Evolutionary conservation across 2,329 filamentous ascomycete species (phyloP), one percentile per base, ranked within the genome.

Genomic region (Dichotomopilus funicola): DNA sequence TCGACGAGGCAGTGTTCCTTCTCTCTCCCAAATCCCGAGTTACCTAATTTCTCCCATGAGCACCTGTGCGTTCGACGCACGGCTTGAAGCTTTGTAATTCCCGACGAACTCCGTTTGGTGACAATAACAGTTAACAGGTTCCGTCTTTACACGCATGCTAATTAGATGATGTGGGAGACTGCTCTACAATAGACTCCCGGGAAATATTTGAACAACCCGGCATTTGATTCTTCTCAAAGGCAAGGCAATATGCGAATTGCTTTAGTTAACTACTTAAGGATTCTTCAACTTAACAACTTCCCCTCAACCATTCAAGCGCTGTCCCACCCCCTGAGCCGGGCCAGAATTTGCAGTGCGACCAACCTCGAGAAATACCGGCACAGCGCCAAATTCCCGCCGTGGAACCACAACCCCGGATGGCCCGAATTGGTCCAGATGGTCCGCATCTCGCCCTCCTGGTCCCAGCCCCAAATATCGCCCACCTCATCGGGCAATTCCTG

Each of bases 401-500:
- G 81, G 60, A 81, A 81, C 83, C 83, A 87, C 57, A 87, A 82
- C 0, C 82, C 81, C 0, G 80, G 80, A 53, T 86, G 82, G 0
- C 83, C 83, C 27, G 76, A 84, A 13, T 72, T 72, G 56, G 78
- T 77, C 81, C 82, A 87, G 59, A 80, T 79, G 40, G 68, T 76
- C 6, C 78, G 72, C 61, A 80, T 71, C 70, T 87, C 79, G 1
- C 78, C 78, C 58, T 80, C 77, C 0, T 72, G 67, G 6, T 86
- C 81, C 55, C 85, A 73, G 0, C 82, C 83, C 81, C 84, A 87
- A 12, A 85, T 77, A 60, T 84, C 81, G 2, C 72, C 71, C 4
- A 83, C 75, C 33, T 74, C 72, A 51, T 82, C 78, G 0, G 81
- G 83, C 8, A 88, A 72, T 13, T 77, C 74, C 35, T 84, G 76